A percentile compares a stretch with the other conserved stretches of the same genome.
Evolutionary conservation across 768 basidiomycete species (phyloP).

Genomic region (Krasilnikovozyma curviuscula): DNA sequence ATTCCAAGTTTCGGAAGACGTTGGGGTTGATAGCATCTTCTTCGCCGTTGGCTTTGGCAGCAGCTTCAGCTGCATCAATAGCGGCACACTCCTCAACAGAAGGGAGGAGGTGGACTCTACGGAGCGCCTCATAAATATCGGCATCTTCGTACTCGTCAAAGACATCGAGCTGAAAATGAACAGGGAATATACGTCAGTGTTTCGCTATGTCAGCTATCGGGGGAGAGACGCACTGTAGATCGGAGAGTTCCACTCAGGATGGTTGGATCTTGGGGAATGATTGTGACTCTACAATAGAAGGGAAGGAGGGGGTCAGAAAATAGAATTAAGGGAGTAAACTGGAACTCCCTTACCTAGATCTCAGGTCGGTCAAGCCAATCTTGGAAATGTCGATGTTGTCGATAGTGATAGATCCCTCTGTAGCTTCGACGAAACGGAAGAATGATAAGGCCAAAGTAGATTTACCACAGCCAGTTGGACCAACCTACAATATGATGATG

Average conservation of each 20-base stretch:
- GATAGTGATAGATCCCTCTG: slow-evolving; percentile 49
- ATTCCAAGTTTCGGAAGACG: slow-evolving; percentile 57
- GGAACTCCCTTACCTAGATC: slow-evolving; percentile 48
- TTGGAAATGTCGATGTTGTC: slow-evolving; percentile 58
- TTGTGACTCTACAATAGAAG: slow-evolving; percentile 19
- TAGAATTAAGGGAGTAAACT: slow-evolving; percentile 35
- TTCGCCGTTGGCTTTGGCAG: slow-evolving; percentile 11
- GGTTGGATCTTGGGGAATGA: slow-evolving; percentile 65
- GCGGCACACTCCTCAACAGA: too few relatives aligned
- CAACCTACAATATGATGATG: too few relatives aligned
- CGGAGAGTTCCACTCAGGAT: slow-evolving; percentile 58
- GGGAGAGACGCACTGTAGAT: background rate
- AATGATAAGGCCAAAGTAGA: slow-evolving; percentile 42
- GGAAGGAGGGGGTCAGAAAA: background rate
- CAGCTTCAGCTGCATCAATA: background rate
- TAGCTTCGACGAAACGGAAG: slow-evolving; percentile 79
- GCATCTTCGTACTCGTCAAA: slow-evolving; percentile 69
- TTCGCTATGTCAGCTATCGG: too few relatives aligned
- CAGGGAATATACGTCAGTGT: background rate
- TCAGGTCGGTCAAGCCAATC: slow-evolving; percentile 63
- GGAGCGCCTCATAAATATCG: slow-evolving; percentile 37
- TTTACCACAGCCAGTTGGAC: slow-evolving; percentile 25
- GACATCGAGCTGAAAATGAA: slow-evolving; percentile 58
- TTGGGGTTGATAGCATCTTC: slow-evolving; percentile 41
- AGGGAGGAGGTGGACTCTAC: slow-evolving; percentile 25